Evolutionary conservation across 192 early-diverging fungal species (phyloP).

Genomic region (Podila verticillata): DNA sequence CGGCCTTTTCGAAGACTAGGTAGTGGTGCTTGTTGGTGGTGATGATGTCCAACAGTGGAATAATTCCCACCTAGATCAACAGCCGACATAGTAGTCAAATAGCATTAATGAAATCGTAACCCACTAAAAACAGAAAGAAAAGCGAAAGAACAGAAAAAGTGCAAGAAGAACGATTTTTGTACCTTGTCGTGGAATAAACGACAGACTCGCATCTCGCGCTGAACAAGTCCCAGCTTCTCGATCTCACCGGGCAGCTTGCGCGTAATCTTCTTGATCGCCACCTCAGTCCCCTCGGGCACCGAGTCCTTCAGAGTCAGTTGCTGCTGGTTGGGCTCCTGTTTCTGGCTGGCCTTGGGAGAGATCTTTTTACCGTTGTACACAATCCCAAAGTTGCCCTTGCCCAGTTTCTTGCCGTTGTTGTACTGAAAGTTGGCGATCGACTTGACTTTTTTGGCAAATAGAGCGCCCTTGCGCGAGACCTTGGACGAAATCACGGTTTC

Average conservation of each 20-base stretch:
- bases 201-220: slow-evolving; percentile 43
- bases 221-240: slow-evolving; percentile 36
- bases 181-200: slow-evolving; percentile 21
- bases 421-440: slow-evolving; percentile 42
- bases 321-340: no score
- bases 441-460: slow-evolving; percentile 44
- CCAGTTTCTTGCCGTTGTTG: slow-evolving; percentile 34
- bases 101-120: not conserved
- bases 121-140: not conserved
- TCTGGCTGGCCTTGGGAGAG: no score
- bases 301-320: no score
- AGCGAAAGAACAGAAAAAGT: no score
- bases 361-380: slow-evolving; percentile 39
- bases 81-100: no score
- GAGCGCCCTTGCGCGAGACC: slow-evolving; percentile 26
- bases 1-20: slow-evolving; percentile 37
- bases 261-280: slow-evolving; percentile 41
- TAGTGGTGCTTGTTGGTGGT: slow-evolving; percentile 48
- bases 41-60: slow-evolving; percentile 40
- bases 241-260: slow-evolving; percentile 42
- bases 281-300: slow-evolving; percentile 8
- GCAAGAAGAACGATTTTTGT: not conserved
- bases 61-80: not conserved
- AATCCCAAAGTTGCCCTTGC: slow-evolving; percentile 48
- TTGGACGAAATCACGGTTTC: slow-evolving; percentile 20